Base-by-base conservation (phyloP, 495 filamentous ascomycete species). In the Tirmania nivea region DNA sequence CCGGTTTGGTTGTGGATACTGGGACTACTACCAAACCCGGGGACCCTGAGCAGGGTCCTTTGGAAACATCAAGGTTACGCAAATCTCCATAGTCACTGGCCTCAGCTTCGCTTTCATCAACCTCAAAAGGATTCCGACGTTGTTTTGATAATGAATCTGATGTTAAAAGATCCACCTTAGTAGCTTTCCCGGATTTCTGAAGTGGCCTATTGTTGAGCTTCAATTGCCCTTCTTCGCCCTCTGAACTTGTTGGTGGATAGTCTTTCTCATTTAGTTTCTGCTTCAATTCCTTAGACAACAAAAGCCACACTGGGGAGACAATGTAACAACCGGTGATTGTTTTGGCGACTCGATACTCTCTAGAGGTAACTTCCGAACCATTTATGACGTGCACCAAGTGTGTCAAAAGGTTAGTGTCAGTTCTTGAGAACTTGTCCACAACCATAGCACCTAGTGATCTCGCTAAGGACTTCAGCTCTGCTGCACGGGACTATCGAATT, bases 251-350 rank as follows among this genome's bases (percentile, higher is more conserved):
- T 4, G 52, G 50, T 42, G 53, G 51, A 50, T 59, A 62, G 19
- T 51, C 50, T 17, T 54, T 57, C 48, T 63, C 60, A 52, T 63
- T 54, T 17, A 54, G 56, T 52, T 48, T 47, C 35, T 35, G 45
- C 21, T 50, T 54, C 14, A 35, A 49, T 51, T 63, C 51, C 16
- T 54, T 19, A 50, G 60, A 63, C 19, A 51, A 52, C 52, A 51
- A 52, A 36, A 63, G 31, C 61, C 61, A 63, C 39, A 57, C 60
- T 3, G 54, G 50, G 31, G 61, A 57, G 17, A 63, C 61, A 51
- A 63, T 63, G 19, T 60, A 53, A 35, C 60, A 63, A 25, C 50
- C 52, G 47, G 48, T 37, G 49, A 57, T 63, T 35, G 47, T 20
- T n/a, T 25, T 52, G 25, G 25, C 25, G 25, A 31, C 25, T 31